These are phyloP conservation scores for Rosa multiflora DNA, from an alignment of 306 rosid species.

Conservation along the genomic window DNA sequence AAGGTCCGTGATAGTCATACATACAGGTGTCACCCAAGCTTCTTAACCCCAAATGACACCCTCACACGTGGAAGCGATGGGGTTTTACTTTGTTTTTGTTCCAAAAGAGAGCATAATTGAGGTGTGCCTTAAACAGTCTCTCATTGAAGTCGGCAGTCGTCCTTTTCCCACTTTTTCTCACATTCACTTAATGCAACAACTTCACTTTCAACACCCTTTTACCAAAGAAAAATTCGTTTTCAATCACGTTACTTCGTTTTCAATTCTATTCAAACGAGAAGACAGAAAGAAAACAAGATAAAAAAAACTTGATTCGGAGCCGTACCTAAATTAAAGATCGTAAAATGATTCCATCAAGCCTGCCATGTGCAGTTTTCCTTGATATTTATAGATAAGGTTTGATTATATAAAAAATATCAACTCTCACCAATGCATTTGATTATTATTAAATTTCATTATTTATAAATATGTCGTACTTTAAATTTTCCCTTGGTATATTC, in stretches of 20 bases:
- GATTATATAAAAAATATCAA: too few relatives aligned
- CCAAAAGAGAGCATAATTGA: not conserved
- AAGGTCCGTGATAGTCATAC: not conserved
- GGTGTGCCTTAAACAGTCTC: not conserved
- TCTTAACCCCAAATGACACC: not conserved
- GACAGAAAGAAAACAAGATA: not conserved
- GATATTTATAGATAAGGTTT: too few relatives aligned
- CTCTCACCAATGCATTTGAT: too few relatives aligned
- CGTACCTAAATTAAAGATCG: too few relatives aligned
- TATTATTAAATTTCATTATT: too few relatives aligned
- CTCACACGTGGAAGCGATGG: not conserved
- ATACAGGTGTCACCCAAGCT: not conserved
- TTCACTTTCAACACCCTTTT: not conserved
- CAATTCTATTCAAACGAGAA: not conserved
- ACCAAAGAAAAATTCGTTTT: not conserved
- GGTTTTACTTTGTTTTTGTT: not conserved
- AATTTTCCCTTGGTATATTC: too few relatives aligned
- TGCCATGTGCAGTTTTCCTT: too few relatives aligned
- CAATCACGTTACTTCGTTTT: not conserved
- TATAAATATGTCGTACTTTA: too few relatives aligned
- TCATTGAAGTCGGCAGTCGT: conserved; percentile 19
- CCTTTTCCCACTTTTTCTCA: not conserved
- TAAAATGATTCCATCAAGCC: too few relatives aligned
- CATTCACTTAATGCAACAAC: not conserved
- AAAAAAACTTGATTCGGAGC: too few relatives aligned